Evolutionary conservation across 169 alveolate genomes (phyloP), one percentile per base, ranked within the genome.

Genomic region (Babesia divergens): DNA sequence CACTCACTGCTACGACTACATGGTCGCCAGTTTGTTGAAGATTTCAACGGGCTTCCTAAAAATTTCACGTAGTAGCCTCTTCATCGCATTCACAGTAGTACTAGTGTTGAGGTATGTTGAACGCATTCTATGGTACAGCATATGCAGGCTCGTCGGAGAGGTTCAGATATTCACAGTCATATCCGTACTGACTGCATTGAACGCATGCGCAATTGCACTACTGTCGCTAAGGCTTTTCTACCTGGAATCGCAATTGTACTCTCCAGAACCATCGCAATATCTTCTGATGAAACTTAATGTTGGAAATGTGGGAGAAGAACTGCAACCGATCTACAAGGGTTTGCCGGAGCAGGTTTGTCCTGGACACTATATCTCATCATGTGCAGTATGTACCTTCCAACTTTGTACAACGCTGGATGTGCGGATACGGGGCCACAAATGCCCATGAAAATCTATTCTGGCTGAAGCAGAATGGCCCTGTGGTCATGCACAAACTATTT

Each of bases 381-480:
- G 5, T 29, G 2, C 40, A 53, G 68, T 9, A 31, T 22, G 24
- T 40, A 37, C 72, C 58, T 40, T 54, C 68, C 51, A 50, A 82
- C 74, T 59, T 22, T 60, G 43, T 87, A 51, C 74, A 40, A 18
- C 22, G 20, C 26, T 37, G 60, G 43, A 26, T 76, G 18, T 58
- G 43, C 44, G 94, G 91, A 34, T 84, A 89, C 6, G 72, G 88
- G 20, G 77, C 88, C 32, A 90, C 90, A 18, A 90, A 86, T 71
- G 88, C 90, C 31, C 95, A 91, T 53, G 94, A 91, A 58, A 91
- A 90, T 67, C 64, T 91, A 11, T 91, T 91, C 68, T 65, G 71
- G 54, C 76, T 89, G 69, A 84, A 90, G 91, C 90, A 94, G 6
- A 83, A 89, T 49, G 95, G 95, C 0, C 95, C 95, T 22, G 32